phyloP scores from a whole-genome alignment of 1,284 basidiomycete species.

The Leucoagaricus sp. region DNA sequence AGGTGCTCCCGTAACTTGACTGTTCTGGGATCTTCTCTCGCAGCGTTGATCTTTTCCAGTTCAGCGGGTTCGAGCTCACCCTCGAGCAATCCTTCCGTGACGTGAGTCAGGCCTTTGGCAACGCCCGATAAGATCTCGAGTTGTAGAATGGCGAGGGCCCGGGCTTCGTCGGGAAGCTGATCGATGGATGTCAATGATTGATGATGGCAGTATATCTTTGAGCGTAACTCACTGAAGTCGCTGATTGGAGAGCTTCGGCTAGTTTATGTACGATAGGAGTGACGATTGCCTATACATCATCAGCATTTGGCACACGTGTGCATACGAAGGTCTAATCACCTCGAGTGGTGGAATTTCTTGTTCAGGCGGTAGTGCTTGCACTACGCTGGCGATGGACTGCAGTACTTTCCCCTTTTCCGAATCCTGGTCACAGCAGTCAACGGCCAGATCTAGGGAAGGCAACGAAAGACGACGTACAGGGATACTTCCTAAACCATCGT shows the following conservation, averaged over 20 bases:
- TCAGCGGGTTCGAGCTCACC: constrained; percentile 61
- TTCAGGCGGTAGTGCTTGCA: constrained; percentile 78
- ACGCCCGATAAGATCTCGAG: constrained; percentile 81
- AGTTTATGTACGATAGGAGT: constrained; percentile 75
- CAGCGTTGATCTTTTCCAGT: constrained; percentile 52
- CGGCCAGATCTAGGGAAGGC: neutral
- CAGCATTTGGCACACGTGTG: neutral
- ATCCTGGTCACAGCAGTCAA: constrained; percentile 47
- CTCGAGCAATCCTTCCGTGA: constrained; percentile 66
- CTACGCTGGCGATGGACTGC: constrained; percentile 87
- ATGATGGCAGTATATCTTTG: neutral
- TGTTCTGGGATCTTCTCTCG: constrained; percentile 68
- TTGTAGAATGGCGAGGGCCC: constrained; percentile 60
- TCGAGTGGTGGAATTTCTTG: constrained; percentile 82
- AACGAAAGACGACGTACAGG: constrained; percentile 54
- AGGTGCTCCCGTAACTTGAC: constrained; percentile 65
- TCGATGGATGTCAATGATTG: neutral
- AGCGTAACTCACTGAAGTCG: constrained; percentile 43
- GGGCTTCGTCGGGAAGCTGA: constrained; percentile 71
- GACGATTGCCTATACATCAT: constrained; percentile 60
- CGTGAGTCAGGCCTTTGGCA: constrained; percentile 81
- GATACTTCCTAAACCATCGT: constrained; percentile 72
- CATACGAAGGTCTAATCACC: constrained; percentile 36
- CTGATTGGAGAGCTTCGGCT: constrained; percentile 57
- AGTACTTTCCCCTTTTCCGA: constrained; percentile 88